Conservation (phyloP, 208 protist genomes). For the Acanthamoeba culbertsoni region DNA sequence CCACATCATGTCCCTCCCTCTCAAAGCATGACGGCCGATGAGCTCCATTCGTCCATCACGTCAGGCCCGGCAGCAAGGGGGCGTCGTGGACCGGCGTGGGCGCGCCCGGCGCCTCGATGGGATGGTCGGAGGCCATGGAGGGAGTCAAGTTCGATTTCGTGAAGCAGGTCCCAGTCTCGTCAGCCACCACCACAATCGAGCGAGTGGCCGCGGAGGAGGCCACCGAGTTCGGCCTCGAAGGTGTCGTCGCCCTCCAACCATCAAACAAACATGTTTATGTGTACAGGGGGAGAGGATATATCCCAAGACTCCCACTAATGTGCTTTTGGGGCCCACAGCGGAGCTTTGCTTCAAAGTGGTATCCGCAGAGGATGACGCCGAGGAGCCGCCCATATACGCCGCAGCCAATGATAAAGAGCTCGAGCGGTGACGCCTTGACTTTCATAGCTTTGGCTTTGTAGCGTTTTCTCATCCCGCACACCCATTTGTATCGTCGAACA, state of each 20-base stretch:
- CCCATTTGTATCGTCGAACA: neutral
- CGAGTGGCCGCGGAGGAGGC: neutral
- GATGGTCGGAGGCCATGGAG: neutral
- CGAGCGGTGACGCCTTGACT: neutral
- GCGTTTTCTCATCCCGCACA: too few species aligned
- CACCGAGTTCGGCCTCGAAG: neutral
- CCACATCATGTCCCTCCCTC: neutral
- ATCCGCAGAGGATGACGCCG: neutral
- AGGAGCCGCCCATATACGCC: neutral
- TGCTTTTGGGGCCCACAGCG: neutral
- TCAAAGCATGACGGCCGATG: neutral
- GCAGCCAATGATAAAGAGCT: neutral
- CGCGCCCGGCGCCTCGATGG: neutral
- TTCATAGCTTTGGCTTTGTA: neutral
- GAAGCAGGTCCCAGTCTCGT: neutral
- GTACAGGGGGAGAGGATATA: too few species aligned
- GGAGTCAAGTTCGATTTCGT: conserved; percentile 14
- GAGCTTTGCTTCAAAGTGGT: neutral
- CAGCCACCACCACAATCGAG: neutral
- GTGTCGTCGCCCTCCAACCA: neutral
- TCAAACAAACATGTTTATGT: neutral
- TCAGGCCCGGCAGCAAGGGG: neutral
- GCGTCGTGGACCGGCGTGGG: neutral
- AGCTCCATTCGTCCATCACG: neutral
- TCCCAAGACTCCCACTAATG: neutral